A percentile compares a stretch with the other conserved stretches of the same genome.
Evolutionary conservation across 2,329 filamentous ascomycete species (phyloP).

Genomic region (Coniochaeta sp.): DNA sequence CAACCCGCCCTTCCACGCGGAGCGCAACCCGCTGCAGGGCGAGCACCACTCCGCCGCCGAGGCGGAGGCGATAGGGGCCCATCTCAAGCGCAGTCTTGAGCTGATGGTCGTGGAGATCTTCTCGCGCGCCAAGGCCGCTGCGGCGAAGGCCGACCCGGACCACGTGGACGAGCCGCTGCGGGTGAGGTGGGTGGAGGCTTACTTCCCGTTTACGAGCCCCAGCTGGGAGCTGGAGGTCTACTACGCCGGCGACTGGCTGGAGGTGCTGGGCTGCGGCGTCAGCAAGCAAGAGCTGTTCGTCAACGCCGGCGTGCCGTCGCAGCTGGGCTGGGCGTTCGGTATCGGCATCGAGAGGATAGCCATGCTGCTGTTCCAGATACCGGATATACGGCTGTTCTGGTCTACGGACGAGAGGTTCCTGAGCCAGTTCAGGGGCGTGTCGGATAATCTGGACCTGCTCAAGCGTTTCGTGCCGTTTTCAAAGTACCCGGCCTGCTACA

Average conservation of each 20-base stretch:
- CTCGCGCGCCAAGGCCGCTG: conserved; percentile 62
- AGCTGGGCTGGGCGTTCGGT: conserved; percentile 92
- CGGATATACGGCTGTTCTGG: conserved; percentile 97
- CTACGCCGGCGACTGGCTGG: conserved; percentile 92
- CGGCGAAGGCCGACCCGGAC: conserved; percentile 39
- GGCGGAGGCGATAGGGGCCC: conserved; percentile 72
- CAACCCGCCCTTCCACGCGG: conserved; percentile 67
- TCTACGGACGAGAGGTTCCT: conserved; percentile 77
- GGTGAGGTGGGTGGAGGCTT: conserved; percentile 92
- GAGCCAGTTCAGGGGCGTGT: conserved; percentile 67
- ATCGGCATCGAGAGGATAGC: conserved; percentile 90
- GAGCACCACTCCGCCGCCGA: conserved; percentile 66
- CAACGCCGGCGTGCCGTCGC: conserved; percentile 65
- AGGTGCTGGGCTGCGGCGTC: conserved; percentile 89
- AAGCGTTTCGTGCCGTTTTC: conserved; percentile 78
- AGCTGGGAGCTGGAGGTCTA: conserved; percentile 95
- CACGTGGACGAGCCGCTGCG: conserved; percentile 61
- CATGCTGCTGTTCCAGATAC: conserved; percentile 94
- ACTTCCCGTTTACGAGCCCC: conserved; percentile 94
- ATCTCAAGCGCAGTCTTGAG: conserved; percentile 85
- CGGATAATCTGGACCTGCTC: conserved; percentile 38
- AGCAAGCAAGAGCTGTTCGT: conserved; percentile 75
- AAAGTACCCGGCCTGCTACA: conserved; percentile 80
- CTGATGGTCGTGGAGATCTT: conserved; percentile 88
- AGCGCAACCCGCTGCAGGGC: conserved; percentile 76